A percentile compares a stretch with the other conserved stretches of the same genome.
Conservation (phyloP, 129 eudicot genomes). For the Pittosporum tobira region DNA sequence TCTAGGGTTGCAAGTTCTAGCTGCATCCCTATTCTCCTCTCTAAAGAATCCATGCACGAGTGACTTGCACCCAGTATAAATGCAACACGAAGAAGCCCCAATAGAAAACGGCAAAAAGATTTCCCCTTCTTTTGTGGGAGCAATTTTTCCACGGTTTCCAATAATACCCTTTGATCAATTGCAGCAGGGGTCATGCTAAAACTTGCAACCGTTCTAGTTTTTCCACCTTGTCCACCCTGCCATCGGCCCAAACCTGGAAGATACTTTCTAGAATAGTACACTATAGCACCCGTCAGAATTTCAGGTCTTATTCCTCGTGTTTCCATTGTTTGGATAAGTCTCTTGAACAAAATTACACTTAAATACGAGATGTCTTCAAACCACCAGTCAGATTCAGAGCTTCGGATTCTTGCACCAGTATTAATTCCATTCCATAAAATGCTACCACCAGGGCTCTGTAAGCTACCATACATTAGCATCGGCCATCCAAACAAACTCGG, state of each 20-base stretch:
- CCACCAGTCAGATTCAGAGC: constrained; percentile 90
- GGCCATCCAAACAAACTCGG: constrained; percentile 98
- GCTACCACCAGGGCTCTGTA: constrained; percentile 98
- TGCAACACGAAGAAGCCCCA: constrained; percentile 83
- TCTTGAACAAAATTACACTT: constrained; percentile 53
- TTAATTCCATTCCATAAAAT: constrained; percentile 94
- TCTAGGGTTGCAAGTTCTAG: constrained; percentile 76
- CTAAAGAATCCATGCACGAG: constrained; percentile 52
- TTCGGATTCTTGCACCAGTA: constrained; percentile 83
- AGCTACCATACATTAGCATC: constrained; percentile 89
- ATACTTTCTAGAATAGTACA: constrained; percentile 58
- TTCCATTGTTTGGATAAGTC: constrained; percentile 62
- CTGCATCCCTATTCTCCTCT: constrained; percentile 76
- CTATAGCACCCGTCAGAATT: constrained; percentile 48
- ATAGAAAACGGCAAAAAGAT: constrained; percentile 70
- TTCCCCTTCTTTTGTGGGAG: constrained; percentile 73
- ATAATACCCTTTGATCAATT: constrained; percentile 48
- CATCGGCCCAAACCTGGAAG: constrained; percentile 88
- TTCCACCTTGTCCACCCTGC: constrained; percentile 51
- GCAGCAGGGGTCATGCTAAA: constrained; percentile 72
- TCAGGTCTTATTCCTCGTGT: constrained; percentile 70
- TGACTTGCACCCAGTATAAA: constrained; percentile 65
- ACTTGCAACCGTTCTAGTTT: constrained; percentile 67
- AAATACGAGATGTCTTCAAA: constrained; percentile 89
- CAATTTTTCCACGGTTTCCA: constrained; percentile 59